Evolutionary conservation across 2,329 filamentous ascomycete species (phyloP).

Genomic region (Elsinoe batatas): DNA sequence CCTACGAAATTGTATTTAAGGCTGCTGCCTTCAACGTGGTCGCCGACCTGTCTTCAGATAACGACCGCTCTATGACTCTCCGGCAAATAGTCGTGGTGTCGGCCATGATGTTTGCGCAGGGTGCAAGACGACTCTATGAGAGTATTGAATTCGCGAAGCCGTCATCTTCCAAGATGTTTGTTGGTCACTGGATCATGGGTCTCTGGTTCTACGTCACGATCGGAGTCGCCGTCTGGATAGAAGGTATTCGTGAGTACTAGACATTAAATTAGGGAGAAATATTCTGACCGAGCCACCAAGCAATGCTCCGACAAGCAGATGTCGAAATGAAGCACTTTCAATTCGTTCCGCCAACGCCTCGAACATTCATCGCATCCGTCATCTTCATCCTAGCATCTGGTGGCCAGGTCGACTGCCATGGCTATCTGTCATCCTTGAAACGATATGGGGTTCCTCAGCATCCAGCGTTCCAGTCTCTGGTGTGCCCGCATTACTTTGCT

Average conservation of each 20-base stretch:
- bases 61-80: conserved; percentile 43
- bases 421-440: conserved; percentile 35
- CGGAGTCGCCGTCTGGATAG: conserved; percentile 72
- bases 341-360: conserved; percentile 36
- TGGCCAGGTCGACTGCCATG: conserved; percentile 57
- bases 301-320: conserved; percentile 26
- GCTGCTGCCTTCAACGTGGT: conserved; percentile 45
- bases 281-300: conserved; percentile 16
- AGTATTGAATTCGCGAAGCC: conserved; percentile 54
- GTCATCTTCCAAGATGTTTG: conserved; percentile 70
- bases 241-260: conserved; percentile 55
- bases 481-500: conserved; percentile 86
- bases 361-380: conserved; percentile 47
- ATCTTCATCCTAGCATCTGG: conserved; percentile 61
- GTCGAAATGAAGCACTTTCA: conserved; percentile 29
- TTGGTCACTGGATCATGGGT: conserved; percentile 73
- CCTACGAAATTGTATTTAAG: conserved; percentile 47
- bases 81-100: conserved; percentile 58
- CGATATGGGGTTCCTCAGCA: conserved; percentile 75
- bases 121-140: conserved; percentile 65
- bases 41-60: conserved; percentile 25
- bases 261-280: background rate
- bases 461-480: conserved; percentile 58
- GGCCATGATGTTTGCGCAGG: conserved; percentile 66
- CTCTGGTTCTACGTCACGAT: conserved; percentile 66